Evolutionary conservation across 345 rosid species (phyloP), one percentile per base, ranked within the genome.

Genomic region (Abelmoschus esculentus): DNA sequence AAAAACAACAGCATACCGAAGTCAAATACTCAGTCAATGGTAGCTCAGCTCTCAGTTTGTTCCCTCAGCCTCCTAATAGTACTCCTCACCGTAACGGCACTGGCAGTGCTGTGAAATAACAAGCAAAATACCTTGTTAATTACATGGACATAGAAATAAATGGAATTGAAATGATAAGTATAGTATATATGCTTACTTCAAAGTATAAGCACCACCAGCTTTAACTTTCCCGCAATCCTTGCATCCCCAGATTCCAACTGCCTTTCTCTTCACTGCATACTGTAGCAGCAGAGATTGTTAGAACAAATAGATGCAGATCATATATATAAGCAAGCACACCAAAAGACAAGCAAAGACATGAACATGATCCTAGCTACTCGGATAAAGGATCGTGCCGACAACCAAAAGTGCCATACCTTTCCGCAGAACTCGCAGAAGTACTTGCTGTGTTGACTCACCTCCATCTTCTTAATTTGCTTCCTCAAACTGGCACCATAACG

Each of bases 231-330:
- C 97, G 17, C 97, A 93, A 53, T 91, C 97, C 77, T 91, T 93
- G 90, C 99, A 93, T 17, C 93, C 88, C 99, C 98, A 93, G 11
- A 93, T 88, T 15, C 98, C 98, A 3, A 91, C 98, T 53, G 90
- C 98, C 81, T 91, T 89, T 64, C 98, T 87, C 85, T 93, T 93
- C 61, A 93, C 97, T 0, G 96, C 98, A 56, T 82, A 91, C 95
- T 90, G 80, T 67, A 73, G 18, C n/a, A 70, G 29, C 19, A 31
- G 2, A 13, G 53, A 52, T 61, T 7, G 70, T 62, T 36, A 58
- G 18, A 26, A 66, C 36, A 19, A 65, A 55, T 29, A 15, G 56
- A 28, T 47, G 44, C 42, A 49, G 15, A 4, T 22, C 12, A 44
- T 13, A 44, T 42, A 6, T n/a, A 18, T 0, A 49, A 12, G 15